A percentile compares a stretch with the other conserved stretches of the same genome.
Evolutionary conservation across 164 flowering plant species (phyloP).

Genomic region (Platanus orientalis): DNA sequence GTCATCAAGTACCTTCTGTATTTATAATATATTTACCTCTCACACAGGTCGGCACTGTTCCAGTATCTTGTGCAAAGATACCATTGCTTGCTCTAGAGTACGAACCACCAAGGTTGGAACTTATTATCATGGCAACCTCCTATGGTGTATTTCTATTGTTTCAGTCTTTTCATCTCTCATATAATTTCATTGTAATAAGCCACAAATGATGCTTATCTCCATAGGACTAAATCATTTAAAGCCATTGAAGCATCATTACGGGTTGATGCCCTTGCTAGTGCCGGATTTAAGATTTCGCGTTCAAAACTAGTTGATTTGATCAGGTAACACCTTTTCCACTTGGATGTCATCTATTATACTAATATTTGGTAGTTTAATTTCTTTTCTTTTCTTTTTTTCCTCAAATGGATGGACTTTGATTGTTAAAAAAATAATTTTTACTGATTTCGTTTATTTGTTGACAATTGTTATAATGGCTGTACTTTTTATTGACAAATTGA

Average conservation of each 20-base stretch:
- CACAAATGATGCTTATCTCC: conserved; percentile 11
- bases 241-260: conserved; percentile 77
- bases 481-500: too few relatives aligned
- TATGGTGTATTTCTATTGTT: conserved; percentile 6
- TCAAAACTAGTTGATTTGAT: conserved; percentile 77
- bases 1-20: too few relatives aligned
- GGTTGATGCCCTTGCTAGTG: conserved; percentile 90
- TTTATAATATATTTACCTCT: conserved; percentile 4
- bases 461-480: too few relatives aligned
- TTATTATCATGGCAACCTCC: background rate
- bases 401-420: too few relatives aligned
- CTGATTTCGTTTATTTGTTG: too few relatives aligned
- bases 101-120: conserved; percentile 74
- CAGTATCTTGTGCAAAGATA: conserved; percentile 71
- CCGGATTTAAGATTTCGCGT: conserved; percentile 87
- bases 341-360: background rate
- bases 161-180: background rate
- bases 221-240: conserved; percentile 70
- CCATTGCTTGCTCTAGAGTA: conserved; percentile 82
- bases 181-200: background rate
- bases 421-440: too few relatives aligned
- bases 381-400: too few relatives aligned
- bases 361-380: too few relatives aligned
- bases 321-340: conserved; percentile 40
- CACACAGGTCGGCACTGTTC: conserved; percentile 77